Percentiles rank a stretch among this genome's conserved stretches.
Evolutionary conservation across 164 flowering plant genomes (phyloP).

Genomic region (Stephania yunnanensis): DNA sequence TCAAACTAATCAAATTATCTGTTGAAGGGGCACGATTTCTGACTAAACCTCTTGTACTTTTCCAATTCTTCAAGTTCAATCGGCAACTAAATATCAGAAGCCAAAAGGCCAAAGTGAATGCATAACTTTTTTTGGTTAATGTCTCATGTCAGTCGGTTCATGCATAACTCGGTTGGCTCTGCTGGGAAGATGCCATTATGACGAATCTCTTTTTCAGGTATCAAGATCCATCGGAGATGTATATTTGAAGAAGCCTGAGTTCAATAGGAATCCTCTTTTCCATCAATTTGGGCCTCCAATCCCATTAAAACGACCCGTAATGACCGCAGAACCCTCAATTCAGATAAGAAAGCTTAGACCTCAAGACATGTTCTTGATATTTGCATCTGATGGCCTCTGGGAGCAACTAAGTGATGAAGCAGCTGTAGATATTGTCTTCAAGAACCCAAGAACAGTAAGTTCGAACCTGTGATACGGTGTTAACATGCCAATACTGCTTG

Average conservation of each 20-base stretch:
- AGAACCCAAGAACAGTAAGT: conserved; percentile 53
- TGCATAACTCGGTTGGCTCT: background rate
- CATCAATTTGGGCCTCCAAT: conserved; percentile 35
- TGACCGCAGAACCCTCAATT: conserved; percentile 72
- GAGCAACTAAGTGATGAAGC: conserved; percentile 65
- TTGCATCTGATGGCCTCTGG: conserved; percentile 86
- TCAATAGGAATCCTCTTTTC: conserved; percentile 43
- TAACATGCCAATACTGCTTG: background rate
- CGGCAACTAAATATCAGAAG: background rate
- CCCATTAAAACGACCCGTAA: conserved; percentile 49
- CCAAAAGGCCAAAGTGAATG: background rate
- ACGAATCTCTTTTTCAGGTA: conserved; percentile 34
- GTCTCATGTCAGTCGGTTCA: background rate
- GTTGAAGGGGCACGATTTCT: background rate
- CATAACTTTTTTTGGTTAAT: too few species aligned
- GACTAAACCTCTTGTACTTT: background rate
- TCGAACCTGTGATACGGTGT: background rate
- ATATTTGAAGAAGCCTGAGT: conserved; percentile 70
- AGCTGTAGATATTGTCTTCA: conserved; percentile 58
- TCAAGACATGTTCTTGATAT: conserved; percentile 56
- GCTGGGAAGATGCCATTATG: background rate
- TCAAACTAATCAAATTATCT: background rate
- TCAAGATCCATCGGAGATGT: conserved; percentile 78
- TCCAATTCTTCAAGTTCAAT: background rate
- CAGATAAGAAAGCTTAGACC: conserved; percentile 36